Conservation (phyloP, 1,284 basidiomycete species). For the Sphaerobolus stellatus region DNA sequence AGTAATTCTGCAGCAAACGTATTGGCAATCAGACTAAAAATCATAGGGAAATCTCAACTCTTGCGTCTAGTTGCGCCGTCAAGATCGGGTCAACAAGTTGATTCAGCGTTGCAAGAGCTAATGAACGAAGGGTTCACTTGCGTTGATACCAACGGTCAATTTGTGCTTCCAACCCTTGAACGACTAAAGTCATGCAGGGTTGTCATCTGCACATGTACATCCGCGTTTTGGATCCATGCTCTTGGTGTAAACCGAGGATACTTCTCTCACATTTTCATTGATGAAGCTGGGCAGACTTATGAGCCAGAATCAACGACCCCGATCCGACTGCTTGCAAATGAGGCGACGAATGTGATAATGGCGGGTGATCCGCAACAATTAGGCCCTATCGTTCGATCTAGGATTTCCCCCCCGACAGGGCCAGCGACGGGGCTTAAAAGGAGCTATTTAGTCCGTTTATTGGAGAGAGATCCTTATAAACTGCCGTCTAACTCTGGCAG, state of each 20-base stretch:
- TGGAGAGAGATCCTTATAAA: constrained; percentile 50
- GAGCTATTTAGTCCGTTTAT: constrained; percentile 61
- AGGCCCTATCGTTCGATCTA: constrained; percentile 58
- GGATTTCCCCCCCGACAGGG: constrained; percentile 48
- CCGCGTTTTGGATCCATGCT: constrained; percentile 53
- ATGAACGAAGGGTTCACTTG: constrained; percentile 44
- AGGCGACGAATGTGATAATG: constrained; percentile 52
- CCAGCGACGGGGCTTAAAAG: no score
- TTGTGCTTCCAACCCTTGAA: constrained; percentile 45
- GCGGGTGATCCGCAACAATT: constrained; percentile 65
- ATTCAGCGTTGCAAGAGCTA: constrained; percentile 37
- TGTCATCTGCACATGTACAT: constrained; percentile 61
- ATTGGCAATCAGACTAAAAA: constrained; percentile 51
- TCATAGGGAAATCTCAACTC: constrained; percentile 39
- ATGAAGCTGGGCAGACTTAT: constrained; percentile 65
- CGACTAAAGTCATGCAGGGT: constrained; percentile 49
- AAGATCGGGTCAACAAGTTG: no score
- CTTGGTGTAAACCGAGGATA: constrained; percentile 55
- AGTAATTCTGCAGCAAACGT: constrained; percentile 63
- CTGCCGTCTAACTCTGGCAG: constrained; percentile 33
- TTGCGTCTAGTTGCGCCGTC: constrained; percentile 69
- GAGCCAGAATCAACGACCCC: constrained; percentile 60
- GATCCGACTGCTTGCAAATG: constrained; percentile 53
- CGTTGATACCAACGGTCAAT: constrained; percentile 40
- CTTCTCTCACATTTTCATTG: constrained; percentile 51